Base-by-base conservation (phyloP, 352 stramenopile genomes). In the Phytophthora agathidicida region DNA sequence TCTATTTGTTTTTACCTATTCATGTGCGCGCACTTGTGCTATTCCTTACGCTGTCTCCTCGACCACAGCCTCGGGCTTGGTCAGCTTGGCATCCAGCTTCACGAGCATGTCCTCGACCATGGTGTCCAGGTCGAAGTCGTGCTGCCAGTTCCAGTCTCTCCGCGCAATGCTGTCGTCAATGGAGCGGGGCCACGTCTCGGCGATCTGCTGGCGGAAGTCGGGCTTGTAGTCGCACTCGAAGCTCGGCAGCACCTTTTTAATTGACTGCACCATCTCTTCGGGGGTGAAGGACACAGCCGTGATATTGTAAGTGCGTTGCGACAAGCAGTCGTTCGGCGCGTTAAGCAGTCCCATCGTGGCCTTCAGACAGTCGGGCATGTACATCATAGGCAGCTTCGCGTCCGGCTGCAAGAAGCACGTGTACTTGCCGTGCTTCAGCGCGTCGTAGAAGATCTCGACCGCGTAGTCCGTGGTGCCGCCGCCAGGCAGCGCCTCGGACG, bases 371-470 rank as follows among this genome's bases (percentile, higher is more conserved):
- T 98, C 91, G 20, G 87, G 88, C 91, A 98, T 98, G 88, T 98
- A 97, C 87, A 98, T 97, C 90, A 98, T 97, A 22, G 91, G 91
- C 71, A 98, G 60, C 31, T 81, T 79, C 11, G 90, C 86, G 44
- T 96, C 72, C 9, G 75, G 71, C 39, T 77, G 47, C 5, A 98
- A 50, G 63, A 96, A 98, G 50, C 87, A 97, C 50, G 80, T 94
- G 78, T 97, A 98, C 57, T 84, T 87, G 72, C 83, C 79, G 46
- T 89, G 65, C 68, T 89, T 85, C 32, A 97, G 74, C 30, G 91
- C 91, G 30, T 97, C 86, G 65, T 97, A 97, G 56, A 96, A 98
- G 70, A 98, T 97, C 69, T 97, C 89, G 22, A 98, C 90, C 17
- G 91, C 91, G 73, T 97, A 98, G 64, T 98, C 91, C 3, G 84